Base-by-base conservation (phyloP, 441 rosid species). In the Syzygium malaccense region DNA sequence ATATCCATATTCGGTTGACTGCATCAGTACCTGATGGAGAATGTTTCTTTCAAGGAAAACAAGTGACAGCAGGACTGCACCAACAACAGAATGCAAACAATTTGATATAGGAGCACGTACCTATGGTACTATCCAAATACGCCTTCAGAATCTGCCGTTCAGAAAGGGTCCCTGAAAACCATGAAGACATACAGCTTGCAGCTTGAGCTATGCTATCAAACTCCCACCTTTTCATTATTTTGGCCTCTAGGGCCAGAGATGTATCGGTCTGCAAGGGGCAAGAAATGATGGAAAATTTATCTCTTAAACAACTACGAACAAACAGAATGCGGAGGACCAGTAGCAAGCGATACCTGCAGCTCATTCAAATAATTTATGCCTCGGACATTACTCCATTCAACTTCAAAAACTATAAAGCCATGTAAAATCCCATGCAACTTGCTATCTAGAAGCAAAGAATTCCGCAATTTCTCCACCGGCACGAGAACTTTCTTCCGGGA, bases 191-290 rank as follows among this genome's bases (percentile, higher is more conserved):
- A 85, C 91, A 94, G 80, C 88, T 91, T 86, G 91, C 94, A 83
- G 99, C 99, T 89, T 97, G 99, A 80, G 91, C 86, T 80, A 97
- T 93, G 91, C 99, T 95, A 87, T 97, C 99, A 91, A 98, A 98
- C 90, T 98, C 99, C 99, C 99, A 98, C 93, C 99, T 94, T 91
- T 86, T 94, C 99, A 97, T 97, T 90, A 94, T 85, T 92, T 95
- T 98, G 88, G 99, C 92, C 91, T 98, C 99, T 26, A 98, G 87
- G 71, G 99, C 99, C 86, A 98, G 92, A 89, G 97, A 95, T 78
- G 99, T 95, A 88, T 96, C 99, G 51, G 97, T 95, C 99, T 98
- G 95, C 92, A 93, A 85, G 62, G 75, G 49, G 89, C 64, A 89
- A 87, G 57, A 89, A 78, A 86, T 88, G 92, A 85, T 88, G 83